Conservation (phyloP, 768 basidiomycete species). For the Mycena capillaripes region DNA sequence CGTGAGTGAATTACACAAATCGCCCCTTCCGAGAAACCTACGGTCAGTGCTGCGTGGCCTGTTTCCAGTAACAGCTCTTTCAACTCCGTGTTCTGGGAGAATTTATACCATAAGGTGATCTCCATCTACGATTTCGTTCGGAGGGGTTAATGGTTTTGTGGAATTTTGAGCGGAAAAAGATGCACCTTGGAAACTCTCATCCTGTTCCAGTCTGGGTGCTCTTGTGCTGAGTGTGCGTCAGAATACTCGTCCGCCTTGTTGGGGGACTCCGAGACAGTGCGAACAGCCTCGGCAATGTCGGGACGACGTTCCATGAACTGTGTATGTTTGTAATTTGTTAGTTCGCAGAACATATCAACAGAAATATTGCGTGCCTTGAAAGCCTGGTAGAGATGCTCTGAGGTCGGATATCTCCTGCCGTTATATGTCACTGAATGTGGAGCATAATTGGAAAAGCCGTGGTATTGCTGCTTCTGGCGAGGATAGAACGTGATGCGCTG, state of each 20-base stretch:
- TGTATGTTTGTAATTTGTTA: no score
- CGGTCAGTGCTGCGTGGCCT: conserved; percentile 6
- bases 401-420: conserved; percentile 62
- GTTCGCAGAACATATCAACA: no score
- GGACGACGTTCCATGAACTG: background rate
- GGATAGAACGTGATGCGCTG: background rate
- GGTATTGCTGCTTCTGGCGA: background rate
- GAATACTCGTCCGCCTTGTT: background rate
- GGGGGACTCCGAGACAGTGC: background rate
- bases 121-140: background rate
- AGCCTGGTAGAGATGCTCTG: conserved; percentile 68
- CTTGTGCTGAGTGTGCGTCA: background rate
- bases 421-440: conserved; percentile 56
- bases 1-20: background rate
- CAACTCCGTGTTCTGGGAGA: conserved; percentile 12
- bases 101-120: conserved; percentile 17
- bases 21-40: background rate
- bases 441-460: conserved; percentile 47
- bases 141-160: no score
- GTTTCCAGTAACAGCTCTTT: background rate
- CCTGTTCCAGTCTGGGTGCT: conserved; percentile 15
- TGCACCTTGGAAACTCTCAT: conserved; percentile 2
- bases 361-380: conserved; percentile 52
- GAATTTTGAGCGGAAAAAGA: background rate
- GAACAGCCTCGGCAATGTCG: conserved; percentile 14